Conservation (phyloP, 441 rosid genomes). For the Euphorbia celastroides region DNA sequence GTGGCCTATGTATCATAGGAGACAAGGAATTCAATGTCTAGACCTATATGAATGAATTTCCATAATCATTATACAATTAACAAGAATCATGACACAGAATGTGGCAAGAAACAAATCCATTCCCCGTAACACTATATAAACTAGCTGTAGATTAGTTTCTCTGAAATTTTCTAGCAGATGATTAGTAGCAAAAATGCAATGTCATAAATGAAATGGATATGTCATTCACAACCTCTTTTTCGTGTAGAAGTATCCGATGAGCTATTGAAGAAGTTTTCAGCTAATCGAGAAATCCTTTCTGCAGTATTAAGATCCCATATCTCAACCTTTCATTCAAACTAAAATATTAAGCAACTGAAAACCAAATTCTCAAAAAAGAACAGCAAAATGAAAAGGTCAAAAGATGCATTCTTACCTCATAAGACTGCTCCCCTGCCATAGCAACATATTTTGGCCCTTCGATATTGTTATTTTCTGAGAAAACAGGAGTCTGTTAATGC, state of each 20-base stretch:
- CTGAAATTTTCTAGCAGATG: neutral
- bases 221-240: slow-evolving; percentile 48
- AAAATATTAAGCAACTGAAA: slow-evolving; percentile 21
- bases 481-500: slow-evolving; percentile 20
- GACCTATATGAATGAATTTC: too few relatives aligned
- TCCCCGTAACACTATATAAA: neutral
- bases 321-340: slow-evolving; percentile 51
- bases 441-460: slow-evolving; percentile 52
- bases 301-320: slow-evolving; percentile 72
- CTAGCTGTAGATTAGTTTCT: neutral
- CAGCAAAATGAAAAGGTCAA: neutral
- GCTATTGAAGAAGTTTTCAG: slow-evolving; percentile 34
- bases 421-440: slow-evolving; percentile 66
- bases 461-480: slow-evolving; percentile 35
- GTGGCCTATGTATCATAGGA: neutral
- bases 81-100: too few relatives aligned
- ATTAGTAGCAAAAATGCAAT: neutral
- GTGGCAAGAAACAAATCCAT: neutral
- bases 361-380: slow-evolving; percentile 13
- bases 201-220: slow-evolving; percentile 2
- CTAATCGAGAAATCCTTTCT: slow-evolving; percentile 40
- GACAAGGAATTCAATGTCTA: neutral
- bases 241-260: slow-evolving; percentile 33
- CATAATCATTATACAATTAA: too few relatives aligned
- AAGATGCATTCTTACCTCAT: slow-evolving; percentile 43